These are phyloP conservation scores for Parafenestella ontariensis DNA, from an alignment of 2,329 filamentous ascomycete genomes.

Conservation along the genomic window DNA sequence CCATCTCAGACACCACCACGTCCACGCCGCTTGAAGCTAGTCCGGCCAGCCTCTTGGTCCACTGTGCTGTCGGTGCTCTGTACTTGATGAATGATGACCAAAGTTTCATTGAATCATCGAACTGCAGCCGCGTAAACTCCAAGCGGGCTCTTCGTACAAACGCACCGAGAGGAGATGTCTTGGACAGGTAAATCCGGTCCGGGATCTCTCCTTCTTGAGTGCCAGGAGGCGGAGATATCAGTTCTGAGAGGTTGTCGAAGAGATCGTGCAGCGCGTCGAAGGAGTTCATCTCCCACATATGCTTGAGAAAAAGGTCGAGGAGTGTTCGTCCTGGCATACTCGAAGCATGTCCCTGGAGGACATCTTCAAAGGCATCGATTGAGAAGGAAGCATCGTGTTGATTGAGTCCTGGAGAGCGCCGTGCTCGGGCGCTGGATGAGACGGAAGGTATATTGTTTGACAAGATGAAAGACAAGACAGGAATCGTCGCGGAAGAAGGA, in stretches of 20 bases:
- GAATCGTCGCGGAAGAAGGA: slow-evolving; percentile 72
- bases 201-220: slow-evolving; percentile 27
- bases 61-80: slow-evolving; percentile 74
- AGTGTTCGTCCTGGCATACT: slow-evolving; percentile 76
- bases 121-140: slow-evolving; percentile 81
- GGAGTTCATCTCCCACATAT: slow-evolving; percentile 83
- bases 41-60: slow-evolving; percentile 55
- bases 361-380: slow-evolving; percentile 55
- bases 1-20: slow-evolving; percentile 66
- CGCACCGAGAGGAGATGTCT: slow-evolving; percentile 78
- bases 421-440: slow-evolving; percentile 29
- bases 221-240: slow-evolving; percentile 62
- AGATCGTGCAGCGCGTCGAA: slow-evolving; percentile 81
- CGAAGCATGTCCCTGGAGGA: slow-evolving; percentile 55
- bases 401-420: slow-evolving; percentile 32
- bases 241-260: slow-evolving; percentile 65
- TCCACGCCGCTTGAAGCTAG: slow-evolving; percentile 57
- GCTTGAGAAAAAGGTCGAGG: slow-evolving; percentile 84
- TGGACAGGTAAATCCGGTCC: slow-evolving; percentile 67
- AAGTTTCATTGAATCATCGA: slow-evolving; percentile 77
- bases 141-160: slow-evolving; percentile 79
- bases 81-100: slow-evolving; percentile 87
- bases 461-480: slow-evolving; percentile 80
- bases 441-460: slow-evolving; percentile 65
- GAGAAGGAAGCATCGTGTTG: slow-evolving; percentile 45